Base-by-base conservation (phyloP, 768 basidiomycete genomes). In the Galerina marginata region DNA sequence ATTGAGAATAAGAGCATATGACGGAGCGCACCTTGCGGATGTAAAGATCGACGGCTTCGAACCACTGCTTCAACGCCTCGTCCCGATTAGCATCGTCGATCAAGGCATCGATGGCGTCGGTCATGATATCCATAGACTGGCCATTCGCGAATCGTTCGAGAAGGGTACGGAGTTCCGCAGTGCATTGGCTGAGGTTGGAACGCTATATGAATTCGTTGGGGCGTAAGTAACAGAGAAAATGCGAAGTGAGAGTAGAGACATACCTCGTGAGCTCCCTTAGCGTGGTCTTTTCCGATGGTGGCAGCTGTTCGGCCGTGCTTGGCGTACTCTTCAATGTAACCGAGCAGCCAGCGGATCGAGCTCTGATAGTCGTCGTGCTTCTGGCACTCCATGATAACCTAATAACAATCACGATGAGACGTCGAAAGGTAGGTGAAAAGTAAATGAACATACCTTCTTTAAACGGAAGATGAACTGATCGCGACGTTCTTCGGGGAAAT, bases 401-500 rank as follows among this genome's bases (percentile, higher is more conserved):
- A 56, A 2, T 46, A 3, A n/a, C 6, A 11, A n/a, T 26, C 26
- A 7, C 33, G 16, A 7, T 16, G 62, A 12, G 58, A 46, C 58
- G 52, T 15, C 42, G 20, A 45, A 29, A 14, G 2, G 23, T 5
- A 9, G 42, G 1, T 9, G 14, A 33, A 23, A 61, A n/a, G 38
- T 53, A 14, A 23, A 14, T n/a, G 38, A 37, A 63, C 63, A 2
- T 23, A 89, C 91, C 86, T 97, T 98, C 82, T 98, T 98, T 6
- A 87, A 83, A 12, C 96, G 86, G 80, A 90, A 96, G 69, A 99
- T 91, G 74, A 95, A 97, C 69, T 93, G 93, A 54, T 96, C 93
- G 23, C 93, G 84, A 20, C 96, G 81, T 74, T 95, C 95, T 66
- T 90, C 81, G 0, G 96, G 95, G 82, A 97, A 95, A 65, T 90